Evolutionary conservation across 805 yeast genomes (phyloP).

Genomic region (Saccharomycopsis fibuligera): DNA sequence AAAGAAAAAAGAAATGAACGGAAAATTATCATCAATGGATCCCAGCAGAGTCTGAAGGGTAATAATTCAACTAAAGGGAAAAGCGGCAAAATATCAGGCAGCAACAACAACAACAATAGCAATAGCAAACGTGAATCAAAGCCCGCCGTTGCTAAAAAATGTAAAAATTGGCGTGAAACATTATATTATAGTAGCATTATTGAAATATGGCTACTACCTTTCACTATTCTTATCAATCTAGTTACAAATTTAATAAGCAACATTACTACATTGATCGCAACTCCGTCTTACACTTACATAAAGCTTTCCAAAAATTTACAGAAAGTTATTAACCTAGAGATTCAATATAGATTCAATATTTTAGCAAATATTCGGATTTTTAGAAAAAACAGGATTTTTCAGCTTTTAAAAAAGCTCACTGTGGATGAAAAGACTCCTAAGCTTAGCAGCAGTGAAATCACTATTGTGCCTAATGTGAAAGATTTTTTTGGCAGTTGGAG

Average conservation of each 20-base stretch:
- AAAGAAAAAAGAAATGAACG: conserved; percentile 23
- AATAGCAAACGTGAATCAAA: background rate
- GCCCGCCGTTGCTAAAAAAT: conserved; percentile 12
- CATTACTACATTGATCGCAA: conserved; percentile 22
- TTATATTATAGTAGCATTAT: background rate
- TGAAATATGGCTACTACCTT: conserved; percentile 10
- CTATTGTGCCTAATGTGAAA: conserved; percentile 82
- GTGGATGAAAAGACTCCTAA: conserved; percentile 85
- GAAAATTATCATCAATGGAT: too few relatives aligned
- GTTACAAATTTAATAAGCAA: conserved; percentile 6
- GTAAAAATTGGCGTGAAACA: background rate
- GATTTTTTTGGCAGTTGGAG: conserved; percentile 35
- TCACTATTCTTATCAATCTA: conserved; percentile 9
- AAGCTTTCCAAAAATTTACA: conserved; percentile 36
- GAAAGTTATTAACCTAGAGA: conserved; percentile 63
- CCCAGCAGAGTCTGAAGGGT: too few relatives aligned
- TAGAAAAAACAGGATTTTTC: conserved; percentile 34
- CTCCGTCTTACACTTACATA: conserved; percentile 31
- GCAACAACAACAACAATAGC: conserved; percentile 4
- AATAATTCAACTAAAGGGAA: background rate
- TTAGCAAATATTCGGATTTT: conserved; percentile 73
- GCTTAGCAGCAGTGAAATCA: conserved; percentile 69
- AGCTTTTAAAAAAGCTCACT: conserved; percentile 60
- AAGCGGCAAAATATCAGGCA: too few relatives aligned
- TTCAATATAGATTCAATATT: conserved; percentile 77